Evolutionary conservation across 441 rosid species (phyloP).

Genomic region (Pelargonium myrrhifolium): DNA sequence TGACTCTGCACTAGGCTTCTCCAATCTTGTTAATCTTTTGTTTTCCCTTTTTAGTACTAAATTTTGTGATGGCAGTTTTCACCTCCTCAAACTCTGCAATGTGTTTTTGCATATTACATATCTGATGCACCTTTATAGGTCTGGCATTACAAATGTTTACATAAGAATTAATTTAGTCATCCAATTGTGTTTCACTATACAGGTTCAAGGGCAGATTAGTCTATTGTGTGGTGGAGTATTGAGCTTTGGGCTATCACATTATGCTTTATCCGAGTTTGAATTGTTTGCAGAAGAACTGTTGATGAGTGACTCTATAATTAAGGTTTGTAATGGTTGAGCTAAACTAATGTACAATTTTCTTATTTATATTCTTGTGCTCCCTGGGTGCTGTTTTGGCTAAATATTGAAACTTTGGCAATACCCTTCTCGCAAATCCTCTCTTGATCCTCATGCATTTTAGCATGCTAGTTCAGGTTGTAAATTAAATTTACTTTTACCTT

Average conservation of each 20-base stretch:
- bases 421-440: background rate
- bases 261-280: slow-evolving; percentile 76
- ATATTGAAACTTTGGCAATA: slow-evolving; percentile 5
- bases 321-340: slow-evolving; percentile 28
- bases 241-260: slow-evolving; percentile 80
- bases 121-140: background rate
- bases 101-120: background rate
- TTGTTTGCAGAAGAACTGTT: slow-evolving; percentile 89
- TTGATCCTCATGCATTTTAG: background rate
- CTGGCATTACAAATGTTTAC: background rate
- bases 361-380: background rate
- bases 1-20: too few species aligned
- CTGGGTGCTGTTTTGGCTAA: slow-evolving; percentile 5
- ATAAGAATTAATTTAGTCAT: slow-evolving; percentile 8
- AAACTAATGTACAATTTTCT: background rate
- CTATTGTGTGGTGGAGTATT: slow-evolving; percentile 55
- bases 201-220: slow-evolving; percentile 81
- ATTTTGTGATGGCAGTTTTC: slow-evolving; percentile 1
- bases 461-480: background rate
- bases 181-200: slow-evolving; percentile 15
- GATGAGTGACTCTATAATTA: slow-evolving; percentile 75
- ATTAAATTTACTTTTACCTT: background rate
- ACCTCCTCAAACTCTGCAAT: background rate
- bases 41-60: too few species aligned
- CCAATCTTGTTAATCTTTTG: too few species aligned